A percentile compares a stretch with the other conserved stretches of the same genome.
phyloP scores from a whole-genome alignment of 1,284 basidiomycete species.

The Irpex sp. region DNA sequence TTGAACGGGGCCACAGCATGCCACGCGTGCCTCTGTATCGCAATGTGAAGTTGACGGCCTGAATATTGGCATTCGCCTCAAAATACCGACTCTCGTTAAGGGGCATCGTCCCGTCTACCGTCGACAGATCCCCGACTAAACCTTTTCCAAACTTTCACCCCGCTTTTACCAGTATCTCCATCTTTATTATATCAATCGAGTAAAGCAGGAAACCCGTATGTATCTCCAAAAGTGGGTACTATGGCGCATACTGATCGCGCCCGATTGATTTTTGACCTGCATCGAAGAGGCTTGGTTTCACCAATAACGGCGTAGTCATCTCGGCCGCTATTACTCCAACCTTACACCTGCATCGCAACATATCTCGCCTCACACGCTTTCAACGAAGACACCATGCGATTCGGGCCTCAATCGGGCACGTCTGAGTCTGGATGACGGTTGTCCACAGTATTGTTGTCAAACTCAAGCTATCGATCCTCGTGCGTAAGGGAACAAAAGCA shows the following conservation, averaged over 20 bases:
- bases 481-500: neutral
- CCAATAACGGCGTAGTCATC: neutral
- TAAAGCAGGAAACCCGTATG: too few relatives aligned
- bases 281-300: neutral
- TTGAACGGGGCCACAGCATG: too few relatives aligned
- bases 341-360: neutral
- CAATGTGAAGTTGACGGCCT: too few relatives aligned
- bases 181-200: too few relatives aligned
- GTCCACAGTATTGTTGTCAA: neutral
- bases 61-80: too few relatives aligned
- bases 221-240: neutral
- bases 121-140: neutral
- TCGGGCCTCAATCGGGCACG: too few relatives aligned
- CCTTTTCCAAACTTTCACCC: neutral
- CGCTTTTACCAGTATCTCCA: too few relatives aligned
- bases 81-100: neutral
- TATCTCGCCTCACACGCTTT: neutral
- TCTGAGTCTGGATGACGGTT: too few relatives aligned
- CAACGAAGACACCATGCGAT: too few relatives aligned
- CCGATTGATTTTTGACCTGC: neutral
- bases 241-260: neutral
- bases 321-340: neutral
- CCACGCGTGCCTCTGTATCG: too few relatives aligned
- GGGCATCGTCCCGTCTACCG: neutral
- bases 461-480: neutral